These are phyloP conservation scores for Stipa capillata DNA, from an alignment of 176 grass and related monocot genomes.

Conservation along the genomic window DNA sequence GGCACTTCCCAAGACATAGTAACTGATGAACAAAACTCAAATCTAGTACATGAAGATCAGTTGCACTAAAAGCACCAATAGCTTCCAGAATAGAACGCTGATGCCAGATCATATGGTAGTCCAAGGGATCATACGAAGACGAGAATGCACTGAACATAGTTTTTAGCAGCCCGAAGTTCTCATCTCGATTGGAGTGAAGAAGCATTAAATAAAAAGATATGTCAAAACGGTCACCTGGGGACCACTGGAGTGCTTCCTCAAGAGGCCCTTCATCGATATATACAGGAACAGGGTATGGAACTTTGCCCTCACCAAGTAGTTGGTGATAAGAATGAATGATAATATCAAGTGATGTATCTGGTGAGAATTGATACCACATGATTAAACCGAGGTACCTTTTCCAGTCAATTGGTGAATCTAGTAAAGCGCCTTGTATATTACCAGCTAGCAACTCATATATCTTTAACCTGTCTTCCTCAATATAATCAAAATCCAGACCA, in stretches of 20 bases:
- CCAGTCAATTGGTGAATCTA: slow-evolving; percentile 75
- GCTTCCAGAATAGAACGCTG: slow-evolving; percentile 81
- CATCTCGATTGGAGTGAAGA: slow-evolving; percentile 69
- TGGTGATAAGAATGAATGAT: slow-evolving; percentile 70
- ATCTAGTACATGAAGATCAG: slow-evolving; percentile 77
- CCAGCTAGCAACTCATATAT: slow-evolving; percentile 79
- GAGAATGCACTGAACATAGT: slow-evolving; percentile 90
- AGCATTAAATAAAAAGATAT: slow-evolving; percentile 95
- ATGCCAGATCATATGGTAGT: slow-evolving; percentile 99
- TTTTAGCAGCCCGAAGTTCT: slow-evolving; percentile 55
- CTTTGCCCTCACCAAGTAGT: slow-evolving; percentile 62
- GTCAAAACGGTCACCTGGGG: slow-evolving; percentile 62
- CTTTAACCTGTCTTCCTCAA: slow-evolving; percentile 74
- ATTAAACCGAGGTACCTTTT: slow-evolving; percentile 85
- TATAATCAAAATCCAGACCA: slow-evolving; percentile 74
- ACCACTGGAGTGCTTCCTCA: slow-evolving; percentile 54
- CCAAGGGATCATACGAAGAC: slow-evolving; percentile 76
- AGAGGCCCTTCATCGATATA: slow-evolving; percentile 88
- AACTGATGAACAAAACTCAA: slow-evolving; percentile 90
- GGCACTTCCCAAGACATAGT: slow-evolving; percentile 67
- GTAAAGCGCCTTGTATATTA: slow-evolving; percentile 62
- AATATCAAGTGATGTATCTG: slow-evolving; percentile 60
- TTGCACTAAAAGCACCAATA: slow-evolving; percentile 64
- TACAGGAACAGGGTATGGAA: slow-evolving; percentile 86
- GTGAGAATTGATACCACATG: slow-evolving; percentile 78